These are phyloP conservation scores for Arthrobotrys musiformis DNA, from an alignment of 2,329 filamentous ascomycete genomes.

Conservation along the genomic window DNA sequence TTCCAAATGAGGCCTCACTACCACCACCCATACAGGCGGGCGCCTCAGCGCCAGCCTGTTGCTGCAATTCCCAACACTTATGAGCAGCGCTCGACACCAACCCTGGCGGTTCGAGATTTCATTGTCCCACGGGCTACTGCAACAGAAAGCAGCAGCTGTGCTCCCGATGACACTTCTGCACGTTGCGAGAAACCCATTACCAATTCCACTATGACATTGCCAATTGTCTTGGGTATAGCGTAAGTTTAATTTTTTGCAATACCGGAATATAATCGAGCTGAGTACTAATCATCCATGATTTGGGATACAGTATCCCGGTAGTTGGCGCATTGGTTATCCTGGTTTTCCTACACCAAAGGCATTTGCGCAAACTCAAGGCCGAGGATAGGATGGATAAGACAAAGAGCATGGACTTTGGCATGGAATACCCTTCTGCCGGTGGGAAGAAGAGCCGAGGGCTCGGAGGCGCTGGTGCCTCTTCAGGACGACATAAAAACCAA, in stretches of 20 bases:
- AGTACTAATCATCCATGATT: conserved; percentile 10
- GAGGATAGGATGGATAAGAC: conserved; percentile 90
- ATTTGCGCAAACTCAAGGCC: conserved; percentile 74
- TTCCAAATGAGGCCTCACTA: conserved; percentile 56
- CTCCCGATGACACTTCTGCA: conserved; percentile 62
- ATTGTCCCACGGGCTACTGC: conserved; percentile 26
- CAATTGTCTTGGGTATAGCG: conserved; percentile 76
- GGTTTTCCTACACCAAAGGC: conserved; percentile 80
- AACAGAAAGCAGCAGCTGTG: conserved; percentile 60
- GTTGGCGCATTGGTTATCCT: conserved; percentile 74
- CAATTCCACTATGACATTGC: conserved; percentile 70
- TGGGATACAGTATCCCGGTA: conserved; percentile 75
- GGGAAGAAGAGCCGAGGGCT: conserved; percentile 63
- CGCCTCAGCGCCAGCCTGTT: conserved; percentile 29
- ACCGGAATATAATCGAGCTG: conserved; percentile 55
- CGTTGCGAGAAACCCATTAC: conserved; percentile 71
- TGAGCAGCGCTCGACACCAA: conserved; percentile 19
- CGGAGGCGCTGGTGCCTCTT: conserved; percentile 15
- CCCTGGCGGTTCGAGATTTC: conserved; percentile 28
- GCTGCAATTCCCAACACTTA: conserved; percentile 30
- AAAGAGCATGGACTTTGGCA: conserved; percentile 90
- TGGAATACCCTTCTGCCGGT: conserved; percentile 70
- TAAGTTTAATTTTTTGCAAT: conserved; percentile 66
- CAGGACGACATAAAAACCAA: conserved; percentile 65
- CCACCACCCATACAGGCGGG: conserved; percentile 56